Percentiles rank a stretch among this genome's conserved stretches.
Conservation (phyloP, 306 rosid species). For the Sphenostylis stenocarpa region DNA sequence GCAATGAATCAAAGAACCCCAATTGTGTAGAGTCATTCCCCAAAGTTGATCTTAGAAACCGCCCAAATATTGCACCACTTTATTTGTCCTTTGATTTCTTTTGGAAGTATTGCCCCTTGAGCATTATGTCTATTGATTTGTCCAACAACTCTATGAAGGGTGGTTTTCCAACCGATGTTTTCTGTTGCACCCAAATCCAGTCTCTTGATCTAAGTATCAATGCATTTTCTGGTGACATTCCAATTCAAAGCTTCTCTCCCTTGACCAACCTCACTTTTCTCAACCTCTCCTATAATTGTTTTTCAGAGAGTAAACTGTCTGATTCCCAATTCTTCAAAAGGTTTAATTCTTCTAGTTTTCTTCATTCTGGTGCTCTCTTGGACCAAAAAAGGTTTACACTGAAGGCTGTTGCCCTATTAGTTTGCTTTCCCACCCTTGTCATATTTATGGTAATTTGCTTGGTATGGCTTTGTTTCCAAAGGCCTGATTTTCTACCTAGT, state of each 20-base stretch:
- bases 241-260: slow-evolving; percentile 51
- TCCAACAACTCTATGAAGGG: slow-evolving; percentile 64
- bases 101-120: slow-evolving; percentile 72
- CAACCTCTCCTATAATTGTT: slow-evolving; percentile 58
- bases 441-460: slow-evolving; percentile 48
- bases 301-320: slow-evolving; percentile 52
- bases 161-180: slow-evolving; percentile 52
- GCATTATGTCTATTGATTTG: slow-evolving; percentile 54
- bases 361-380: slow-evolving; percentile 58
- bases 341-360: slow-evolving; percentile 57
- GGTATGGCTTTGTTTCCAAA: slow-evolving; percentile 58
- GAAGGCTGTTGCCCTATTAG: slow-evolving; percentile 45
- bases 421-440: slow-evolving; percentile 62
- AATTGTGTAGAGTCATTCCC: slow-evolving; percentile 65
- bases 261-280: slow-evolving; percentile 54
- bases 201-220: slow-evolving; percentile 67
- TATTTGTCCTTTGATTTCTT: slow-evolving; percentile 76
- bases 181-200: slow-evolving; percentile 58
- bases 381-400: slow-evolving; percentile 43
- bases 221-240: slow-evolving; percentile 56
- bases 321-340: slow-evolving; percentile 49
- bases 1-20: slow-evolving; percentile 69
- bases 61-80: slow-evolving; percentile 52
- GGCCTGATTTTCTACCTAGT: slow-evolving; percentile 67
- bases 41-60: slow-evolving; percentile 62